Evolutionary conservation across 2,329 filamentous ascomycete species (phyloP).

Genomic region (Pezicula neosporulosa): DNA sequence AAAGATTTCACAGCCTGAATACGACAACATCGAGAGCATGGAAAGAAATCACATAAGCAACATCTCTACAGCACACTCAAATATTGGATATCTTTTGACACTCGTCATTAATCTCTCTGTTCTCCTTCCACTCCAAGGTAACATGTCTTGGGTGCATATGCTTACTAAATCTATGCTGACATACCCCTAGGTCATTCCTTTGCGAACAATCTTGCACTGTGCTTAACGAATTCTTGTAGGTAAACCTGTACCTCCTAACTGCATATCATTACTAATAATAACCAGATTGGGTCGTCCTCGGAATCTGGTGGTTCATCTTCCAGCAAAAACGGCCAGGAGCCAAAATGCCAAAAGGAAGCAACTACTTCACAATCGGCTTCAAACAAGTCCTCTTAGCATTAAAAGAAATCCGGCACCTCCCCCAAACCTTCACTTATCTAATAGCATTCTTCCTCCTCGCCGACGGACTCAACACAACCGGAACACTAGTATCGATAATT

Average conservation of each 20-base stretch:
- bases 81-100: conserved; percentile 37
- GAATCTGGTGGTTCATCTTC: conserved; percentile 39
- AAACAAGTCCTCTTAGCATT: conserved; percentile 37
- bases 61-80: conserved; percentile 38
- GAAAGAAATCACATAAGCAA: conserved; percentile 39
- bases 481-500: conserved; percentile 34
- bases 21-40: conserved; percentile 37
- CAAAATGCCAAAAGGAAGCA: conserved; percentile 34
- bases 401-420: conserved; percentile 32
- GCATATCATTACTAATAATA: not conserved
- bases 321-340: conserved; percentile 36
- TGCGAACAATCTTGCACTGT: conserved; percentile 36
- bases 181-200: conserved; percentile 13
- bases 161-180: not conserved
- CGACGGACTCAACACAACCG: conserved; percentile 38
- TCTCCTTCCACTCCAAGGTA: conserved; percentile 32
- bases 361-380: conserved; percentile 35
- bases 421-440: conserved; percentile 38
- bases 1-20: conserved; percentile 33
- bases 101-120: conserved; percentile 36
- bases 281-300: conserved; percentile 36
- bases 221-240: conserved; percentile 37
- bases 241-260: conserved; percentile 3
- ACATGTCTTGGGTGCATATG: conserved; percentile 5
- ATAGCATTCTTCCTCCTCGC: conserved; percentile 38